Evolutionary conservation across 345 rosid genomes (phyloP).

Genomic region (Stellera chamaejasme): DNA sequence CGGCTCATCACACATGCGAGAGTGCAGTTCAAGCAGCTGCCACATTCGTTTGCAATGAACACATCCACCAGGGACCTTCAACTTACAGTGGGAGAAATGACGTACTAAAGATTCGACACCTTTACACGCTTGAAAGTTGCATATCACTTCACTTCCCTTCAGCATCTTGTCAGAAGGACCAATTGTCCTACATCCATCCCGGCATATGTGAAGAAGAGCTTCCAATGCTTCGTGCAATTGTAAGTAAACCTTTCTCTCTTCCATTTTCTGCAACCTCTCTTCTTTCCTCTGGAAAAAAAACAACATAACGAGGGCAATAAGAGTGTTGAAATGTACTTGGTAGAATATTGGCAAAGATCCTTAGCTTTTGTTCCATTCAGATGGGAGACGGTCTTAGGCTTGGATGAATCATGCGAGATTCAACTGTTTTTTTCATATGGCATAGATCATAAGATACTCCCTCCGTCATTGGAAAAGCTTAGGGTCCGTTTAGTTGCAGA

Average conservation of each 20-base stretch:
- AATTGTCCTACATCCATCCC: slow-evolving; percentile 77
- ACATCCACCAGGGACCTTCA: slow-evolving; percentile 67
- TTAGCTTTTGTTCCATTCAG: too few species aligned
- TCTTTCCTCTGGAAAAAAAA: slow-evolving; percentile 33
- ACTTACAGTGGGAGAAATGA: slow-evolving; percentile 71
- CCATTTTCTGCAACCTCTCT: slow-evolving; percentile 43
- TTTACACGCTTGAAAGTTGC: slow-evolving; percentile 77
- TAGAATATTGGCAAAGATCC: too few species aligned
- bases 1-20: slow-evolving; percentile 64
- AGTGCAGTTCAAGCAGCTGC: slow-evolving; percentile 90
- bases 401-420: too few species aligned
- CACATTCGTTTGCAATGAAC: slow-evolving; percentile 77
- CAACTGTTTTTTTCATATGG: too few species aligned
- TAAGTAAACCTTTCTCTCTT: slow-evolving; percentile 59
- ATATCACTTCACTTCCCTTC: slow-evolving; percentile 40
- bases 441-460: too few species aligned
- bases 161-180: slow-evolving; percentile 70
- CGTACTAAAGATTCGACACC: slow-evolving; percentile 67
- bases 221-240: slow-evolving; percentile 79
- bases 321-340: neutral
- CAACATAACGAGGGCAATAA: slow-evolving; percentile 3
- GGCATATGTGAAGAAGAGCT: slow-evolving; percentile 82
- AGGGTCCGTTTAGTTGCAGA: too few species aligned
- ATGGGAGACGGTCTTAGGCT: too few species aligned
- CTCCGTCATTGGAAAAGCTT: too few species aligned